Evolutionary conservation across 805 yeast genomes (phyloP).

Genomic region (Saturnispora sanitii): DNA sequence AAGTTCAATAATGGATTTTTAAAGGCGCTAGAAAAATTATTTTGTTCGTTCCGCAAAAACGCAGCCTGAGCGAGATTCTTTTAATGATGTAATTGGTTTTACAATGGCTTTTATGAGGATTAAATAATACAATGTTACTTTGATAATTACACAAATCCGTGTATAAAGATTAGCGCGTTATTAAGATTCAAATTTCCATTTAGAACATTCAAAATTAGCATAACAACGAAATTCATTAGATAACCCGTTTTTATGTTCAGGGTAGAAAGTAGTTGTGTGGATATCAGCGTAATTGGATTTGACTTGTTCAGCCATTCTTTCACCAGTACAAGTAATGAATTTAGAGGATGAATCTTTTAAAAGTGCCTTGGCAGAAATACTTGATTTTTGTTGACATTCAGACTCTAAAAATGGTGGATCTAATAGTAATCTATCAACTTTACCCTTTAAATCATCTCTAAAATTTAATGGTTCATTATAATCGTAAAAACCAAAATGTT

Average conservation of each 20-base stretch:
- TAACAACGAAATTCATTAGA: slow-evolving; percentile 85
- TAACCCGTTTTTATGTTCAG: slow-evolving; percentile 77
- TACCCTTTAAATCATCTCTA: slow-evolving; percentile 45
- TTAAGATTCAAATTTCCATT: slow-evolving; percentile 43
- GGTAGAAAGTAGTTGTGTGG: slow-evolving; percentile 54
- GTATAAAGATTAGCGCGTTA: too few relatives aligned
- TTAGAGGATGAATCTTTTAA: slow-evolving; percentile 34
- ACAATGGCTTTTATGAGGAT: too few relatives aligned
- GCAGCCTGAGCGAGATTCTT: neutral
- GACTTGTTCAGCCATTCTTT: slow-evolving; percentile 67
- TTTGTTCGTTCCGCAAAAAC: slow-evolving; percentile 2
- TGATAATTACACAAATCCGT: too few relatives aligned
- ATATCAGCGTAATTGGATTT: slow-evolving; percentile 54
- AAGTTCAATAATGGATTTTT: too few relatives aligned
- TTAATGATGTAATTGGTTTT: neutral
- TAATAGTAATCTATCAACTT: slow-evolving; percentile 60
- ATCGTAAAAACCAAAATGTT: slow-evolving; percentile 64
- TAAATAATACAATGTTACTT: too few relatives aligned
- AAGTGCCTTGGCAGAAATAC: slow-evolving; percentile 53
- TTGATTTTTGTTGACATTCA: slow-evolving; percentile 69
- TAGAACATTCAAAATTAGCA: slow-evolving; percentile 59
- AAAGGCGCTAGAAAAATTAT: too few relatives aligned
- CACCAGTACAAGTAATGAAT: slow-evolving; percentile 79
- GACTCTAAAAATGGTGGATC: slow-evolving; percentile 86
- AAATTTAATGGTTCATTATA: slow-evolving; percentile 58